Conservation (phyloP, 768 basidiomycete species). For the Leccinum disarticulatum region DNA sequence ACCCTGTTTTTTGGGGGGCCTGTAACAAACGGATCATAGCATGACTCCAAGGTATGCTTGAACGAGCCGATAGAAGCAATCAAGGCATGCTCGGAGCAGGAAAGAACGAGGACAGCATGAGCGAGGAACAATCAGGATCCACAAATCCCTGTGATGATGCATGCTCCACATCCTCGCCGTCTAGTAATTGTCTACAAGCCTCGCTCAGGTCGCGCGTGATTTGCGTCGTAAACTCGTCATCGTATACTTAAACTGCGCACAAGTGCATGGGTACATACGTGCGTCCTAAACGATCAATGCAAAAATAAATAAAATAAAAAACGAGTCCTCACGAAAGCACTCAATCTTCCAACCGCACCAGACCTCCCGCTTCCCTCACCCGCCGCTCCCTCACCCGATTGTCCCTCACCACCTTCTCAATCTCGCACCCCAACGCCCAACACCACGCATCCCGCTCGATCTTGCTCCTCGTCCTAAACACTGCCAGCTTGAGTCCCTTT, state of each 20-base stretch:
- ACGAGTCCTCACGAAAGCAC: neutral
- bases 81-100: neutral
- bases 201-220: neutral
- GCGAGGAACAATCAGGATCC: neutral
- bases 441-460: constrained; percentile 94
- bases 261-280: neutral
- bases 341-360: constrained; percentile 37
- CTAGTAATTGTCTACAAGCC: neutral
- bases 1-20: neutral
- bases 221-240: neutral
- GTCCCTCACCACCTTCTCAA: constrained; percentile 72
- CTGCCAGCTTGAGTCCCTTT: constrained; percentile 56
- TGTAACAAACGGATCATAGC: neutral
- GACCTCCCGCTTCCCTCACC: constrained; percentile 62
- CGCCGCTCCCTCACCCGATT: constrained; percentile 63
- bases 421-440: constrained; percentile 89
- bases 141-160: neutral
- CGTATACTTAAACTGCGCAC: neutral
- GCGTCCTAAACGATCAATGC: neutral
- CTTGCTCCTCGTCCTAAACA: constrained; percentile 76
- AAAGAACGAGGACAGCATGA: neutral
- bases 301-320: neutral
- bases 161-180: neutral
- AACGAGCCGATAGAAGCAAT: neutral
- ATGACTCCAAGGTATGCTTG: neutral